Base-by-base conservation (phyloP, 768 basidiomycete genomes). In the Austroboletus eburneus region DNA sequence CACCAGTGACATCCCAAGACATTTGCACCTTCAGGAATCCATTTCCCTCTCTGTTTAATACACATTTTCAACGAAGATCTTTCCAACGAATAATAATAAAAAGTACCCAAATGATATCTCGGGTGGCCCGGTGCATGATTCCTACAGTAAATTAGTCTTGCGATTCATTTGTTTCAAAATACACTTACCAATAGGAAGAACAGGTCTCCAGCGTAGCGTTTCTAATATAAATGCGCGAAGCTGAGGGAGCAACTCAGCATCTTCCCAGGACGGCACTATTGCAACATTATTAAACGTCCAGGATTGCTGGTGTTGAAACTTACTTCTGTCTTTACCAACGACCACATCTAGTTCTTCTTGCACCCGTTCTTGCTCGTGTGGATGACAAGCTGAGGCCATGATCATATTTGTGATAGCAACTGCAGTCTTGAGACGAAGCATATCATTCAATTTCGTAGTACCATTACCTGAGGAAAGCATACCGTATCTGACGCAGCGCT, bases 61-160 rank as follows among this genome's bases (percentile, higher is more conserved):
- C 49, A 27, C 9, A 9, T 24, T 13, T 23, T 1, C 12, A 27
- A 33, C 21, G 10, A 17, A 4, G 21, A 9, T 27, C 5, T 6
- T 5, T 27, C 27, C 4, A 13, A 30, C 22, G 12, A 9, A 29
- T 4, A 17, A 20, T 4, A 40, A 27, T 5, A 27, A 12, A 5
- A 41, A 53, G 9, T 50, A 80, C 80, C 77, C 79, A 85, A 20
- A 78, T 56, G 32, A 86, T 73, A 45, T 85, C 82, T 42, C 74
- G 74, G 0, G 79, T 83, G 0, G 81, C 75, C 10, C 75, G 74
- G 51, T 87, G 85, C 1, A 77, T 68, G 45, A 83, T 78, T 0
- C 83, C 61, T 62, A 14, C 5, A 29, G 3, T 16, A 39, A 27
- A 27, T 5, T 27, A n/a, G n/a, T n/a, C n/a, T n/a, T n/a, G n/a